Evolutionary conservation across 306 rosid genomes (phyloP).

Genomic region (Carpinus fangiana): DNA sequence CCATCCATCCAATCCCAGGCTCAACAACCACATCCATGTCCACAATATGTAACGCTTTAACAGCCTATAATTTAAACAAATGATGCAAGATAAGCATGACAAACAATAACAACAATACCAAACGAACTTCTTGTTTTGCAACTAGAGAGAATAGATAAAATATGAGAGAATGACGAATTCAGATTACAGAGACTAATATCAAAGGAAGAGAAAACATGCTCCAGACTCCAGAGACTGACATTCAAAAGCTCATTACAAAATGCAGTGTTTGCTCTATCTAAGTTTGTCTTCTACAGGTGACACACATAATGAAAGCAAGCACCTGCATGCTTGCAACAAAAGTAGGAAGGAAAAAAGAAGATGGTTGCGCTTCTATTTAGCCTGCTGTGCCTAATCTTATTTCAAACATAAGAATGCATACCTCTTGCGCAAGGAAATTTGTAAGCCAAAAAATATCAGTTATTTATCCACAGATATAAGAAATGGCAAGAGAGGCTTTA

Average conservation of each 20-base stretch:
- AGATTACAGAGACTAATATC: background rate
- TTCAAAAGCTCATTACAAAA: background rate
- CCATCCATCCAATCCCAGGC: conserved; percentile 99
- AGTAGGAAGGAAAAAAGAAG: background rate
- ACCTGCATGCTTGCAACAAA: conserved; percentile 13
- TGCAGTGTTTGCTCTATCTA: background rate
- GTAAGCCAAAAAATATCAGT: no score
- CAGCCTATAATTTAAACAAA: conserved; percentile 44
- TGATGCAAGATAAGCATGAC: conserved; percentile 26
- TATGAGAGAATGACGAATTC: background rate
- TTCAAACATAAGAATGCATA: conserved; percentile 12
- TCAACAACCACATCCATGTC: conserved; percentile 97
- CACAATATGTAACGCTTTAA: conserved; percentile 79
- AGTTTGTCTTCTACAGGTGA: background rate
- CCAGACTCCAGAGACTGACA: background rate
- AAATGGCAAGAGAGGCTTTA: conserved; percentile 11
- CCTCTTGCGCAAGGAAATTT: background rate
- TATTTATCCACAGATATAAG: conserved; percentile 20
- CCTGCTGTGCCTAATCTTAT: conserved; percentile 5
- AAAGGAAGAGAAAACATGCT: background rate
- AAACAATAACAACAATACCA: background rate
- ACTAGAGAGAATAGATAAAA: background rate
- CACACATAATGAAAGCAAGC: background rate
- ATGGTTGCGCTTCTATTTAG: background rate
- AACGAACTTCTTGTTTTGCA: background rate